A percentile compares a stretch with the other conserved stretches of the same genome.
Evolutionary conservation across 2,329 filamentous ascomycete genomes (phyloP).

Genomic region (Fonsecaea nubica): DNA sequence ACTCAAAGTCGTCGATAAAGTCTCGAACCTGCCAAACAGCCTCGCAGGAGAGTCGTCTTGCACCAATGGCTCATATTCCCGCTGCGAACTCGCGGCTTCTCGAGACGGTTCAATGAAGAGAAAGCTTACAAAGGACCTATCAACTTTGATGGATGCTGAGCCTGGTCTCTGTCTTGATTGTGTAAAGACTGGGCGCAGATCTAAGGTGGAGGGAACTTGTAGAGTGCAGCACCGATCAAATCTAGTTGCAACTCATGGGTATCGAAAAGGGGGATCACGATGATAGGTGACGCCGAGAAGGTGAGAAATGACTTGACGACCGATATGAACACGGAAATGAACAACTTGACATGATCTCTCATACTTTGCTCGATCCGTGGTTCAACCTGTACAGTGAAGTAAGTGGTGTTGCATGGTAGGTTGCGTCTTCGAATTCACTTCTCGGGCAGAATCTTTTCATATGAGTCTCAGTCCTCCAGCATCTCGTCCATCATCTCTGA

Average conservation of each 20-base stretch:
- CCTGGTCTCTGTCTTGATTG: constrained; percentile 12
- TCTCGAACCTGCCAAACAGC: not conserved
- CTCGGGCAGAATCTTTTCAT: not conserved
- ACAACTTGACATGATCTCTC: not conserved
- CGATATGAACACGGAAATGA: not conserved
- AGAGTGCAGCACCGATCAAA: constrained; percentile 6
- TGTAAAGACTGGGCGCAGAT: constrained; percentile 8
- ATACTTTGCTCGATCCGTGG: not conserved
- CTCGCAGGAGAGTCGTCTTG: not conserved
- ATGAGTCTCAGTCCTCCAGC: not conserved
- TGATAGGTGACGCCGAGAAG: not conserved
- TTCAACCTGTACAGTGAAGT: not conserved
- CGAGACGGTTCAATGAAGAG: not conserved
- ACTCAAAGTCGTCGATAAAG: not conserved
- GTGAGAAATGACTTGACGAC: not conserved
- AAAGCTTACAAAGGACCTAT: not conserved
- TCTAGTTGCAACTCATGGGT: not conserved
- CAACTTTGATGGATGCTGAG: not conserved
- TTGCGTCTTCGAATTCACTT: not conserved
- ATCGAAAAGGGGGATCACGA: not conserved
- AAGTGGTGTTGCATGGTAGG: not conserved
- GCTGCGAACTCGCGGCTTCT: not conserved
- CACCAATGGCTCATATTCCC: not conserved
- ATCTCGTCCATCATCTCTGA: not conserved
- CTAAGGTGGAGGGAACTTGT: constrained; percentile 6